These are phyloP conservation scores for Xylariomycetidae sp. DNA, from an alignment of 2,329 filamentous ascomycete genomes.

Conservation along the genomic window DNA sequence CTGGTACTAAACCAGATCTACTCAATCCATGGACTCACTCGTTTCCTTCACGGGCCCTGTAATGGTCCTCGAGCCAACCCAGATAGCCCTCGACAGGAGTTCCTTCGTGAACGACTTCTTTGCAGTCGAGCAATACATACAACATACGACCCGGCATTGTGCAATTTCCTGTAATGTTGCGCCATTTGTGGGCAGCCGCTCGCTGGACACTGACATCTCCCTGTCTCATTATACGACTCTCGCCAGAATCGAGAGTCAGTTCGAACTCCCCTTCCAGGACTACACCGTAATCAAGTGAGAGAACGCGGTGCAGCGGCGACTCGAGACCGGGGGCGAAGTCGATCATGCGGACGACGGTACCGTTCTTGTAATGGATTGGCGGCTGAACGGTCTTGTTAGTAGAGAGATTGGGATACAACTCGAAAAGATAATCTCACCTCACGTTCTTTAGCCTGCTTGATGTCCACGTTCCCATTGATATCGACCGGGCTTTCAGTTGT, in stretches of 20 bases:
- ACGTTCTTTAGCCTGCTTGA: slow-evolving; percentile 9
- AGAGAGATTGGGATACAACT: neutral
- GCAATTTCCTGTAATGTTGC: slow-evolving; percentile 7
- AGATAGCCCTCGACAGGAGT: no score
- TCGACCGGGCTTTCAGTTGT: slow-evolving; percentile 17
- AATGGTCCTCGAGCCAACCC: no score
- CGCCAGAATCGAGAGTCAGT: slow-evolving; percentile 12
- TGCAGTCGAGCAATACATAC: neutral
- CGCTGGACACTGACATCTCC: slow-evolving; percentile 11
- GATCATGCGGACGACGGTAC: slow-evolving; percentile 11
- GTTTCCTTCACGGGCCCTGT: no score
- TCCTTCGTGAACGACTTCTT: no score
- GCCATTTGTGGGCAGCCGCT: slow-evolving; percentile 6
- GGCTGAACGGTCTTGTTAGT: slow-evolving; percentile 1
- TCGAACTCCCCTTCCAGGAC: slow-evolving; percentile 14
- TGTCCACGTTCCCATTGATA: slow-evolving; percentile 14
- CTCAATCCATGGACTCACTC: no score
- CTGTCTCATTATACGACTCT: slow-evolving; percentile 10
- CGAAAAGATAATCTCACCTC: neutral
- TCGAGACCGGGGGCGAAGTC: slow-evolving; percentile 10
- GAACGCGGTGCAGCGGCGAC: slow-evolving; percentile 10
- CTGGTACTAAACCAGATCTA: no score
- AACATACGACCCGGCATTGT: slow-evolving; percentile 7
- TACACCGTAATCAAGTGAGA: slow-evolving; percentile 12
- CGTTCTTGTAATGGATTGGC: slow-evolving; percentile 1